Evolutionary conservation across 1,139 yeast genomes (phyloP).

Genomic region (Hansenula sp.): DNA sequence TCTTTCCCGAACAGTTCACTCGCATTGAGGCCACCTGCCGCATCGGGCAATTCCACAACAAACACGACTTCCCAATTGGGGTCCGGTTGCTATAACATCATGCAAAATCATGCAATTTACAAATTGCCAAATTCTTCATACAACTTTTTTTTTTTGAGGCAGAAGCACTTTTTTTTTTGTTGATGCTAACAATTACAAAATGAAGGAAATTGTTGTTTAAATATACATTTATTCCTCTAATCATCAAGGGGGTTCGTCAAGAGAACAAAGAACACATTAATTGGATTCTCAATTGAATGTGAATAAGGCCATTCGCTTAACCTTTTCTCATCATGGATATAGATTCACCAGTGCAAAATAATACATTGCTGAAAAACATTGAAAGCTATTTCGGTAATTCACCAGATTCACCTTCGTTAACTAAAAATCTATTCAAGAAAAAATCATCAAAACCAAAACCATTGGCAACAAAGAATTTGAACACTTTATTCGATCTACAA

Average conservation of each 20-base stretch:
- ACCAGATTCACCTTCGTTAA: conserved; percentile 25
- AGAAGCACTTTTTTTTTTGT: background rate
- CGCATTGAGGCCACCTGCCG: background rate
- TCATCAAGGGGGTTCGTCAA: too few species aligned
- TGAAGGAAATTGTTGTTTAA: too few species aligned
- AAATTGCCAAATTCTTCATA: background rate
- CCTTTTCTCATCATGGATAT: background rate
- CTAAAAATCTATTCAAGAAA: conserved; percentile 12
- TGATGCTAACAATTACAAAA: too few species aligned
- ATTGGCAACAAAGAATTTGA: conserved; percentile 14
- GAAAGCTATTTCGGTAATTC: conserved; percentile 18
- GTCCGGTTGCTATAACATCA: background rate
- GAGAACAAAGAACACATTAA: too few species aligned
- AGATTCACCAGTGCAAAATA: conserved; percentile 1
- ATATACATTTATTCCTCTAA: too few species aligned
- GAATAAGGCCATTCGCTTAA: too few species aligned
- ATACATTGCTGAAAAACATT: conserved; percentile 15
- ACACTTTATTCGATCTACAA: conserved; percentile 30
- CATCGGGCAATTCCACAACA: background rate
- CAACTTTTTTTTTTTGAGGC: background rate
- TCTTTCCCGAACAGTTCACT: conserved; percentile 3
- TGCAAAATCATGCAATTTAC: background rate
- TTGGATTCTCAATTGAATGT: too few species aligned
- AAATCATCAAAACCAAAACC: conserved; percentile 12
- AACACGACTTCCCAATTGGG: background rate